Conservation (phyloP, 1,284 basidiomycete species). For the Ceratobasidium sp. region DNA sequence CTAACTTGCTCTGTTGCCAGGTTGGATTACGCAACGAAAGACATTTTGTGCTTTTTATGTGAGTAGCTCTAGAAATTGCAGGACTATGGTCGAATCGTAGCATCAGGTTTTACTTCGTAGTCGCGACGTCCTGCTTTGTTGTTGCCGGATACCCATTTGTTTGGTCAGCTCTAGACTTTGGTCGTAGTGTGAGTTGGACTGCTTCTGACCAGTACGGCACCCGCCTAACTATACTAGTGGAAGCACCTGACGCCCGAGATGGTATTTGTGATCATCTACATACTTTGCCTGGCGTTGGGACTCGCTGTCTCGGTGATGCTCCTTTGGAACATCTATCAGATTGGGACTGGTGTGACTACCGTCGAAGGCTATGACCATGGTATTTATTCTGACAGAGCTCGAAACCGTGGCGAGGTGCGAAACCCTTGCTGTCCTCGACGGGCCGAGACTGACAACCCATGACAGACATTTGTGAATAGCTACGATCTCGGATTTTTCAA, state of each 20-base stretch:
- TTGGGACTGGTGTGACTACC: slow-evolving; percentile 83
- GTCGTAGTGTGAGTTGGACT: slow-evolving; percentile 41
- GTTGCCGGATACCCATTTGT: slow-evolving; percentile 65
- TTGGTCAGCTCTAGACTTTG: slow-evolving; percentile 64
- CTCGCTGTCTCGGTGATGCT: slow-evolving; percentile 84
- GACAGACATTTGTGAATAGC: slow-evolving; percentile 82
- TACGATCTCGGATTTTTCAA: slow-evolving; percentile 82
- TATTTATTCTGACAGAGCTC: slow-evolving; percentile 75
- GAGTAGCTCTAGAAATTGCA: slow-evolving; percentile 44
- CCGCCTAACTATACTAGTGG: slow-evolving; percentile 59
- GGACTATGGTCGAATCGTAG: slow-evolving; percentile 39
- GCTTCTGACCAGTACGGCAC: slow-evolving; percentile 9
- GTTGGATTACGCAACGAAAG: slow-evolving; percentile 94
- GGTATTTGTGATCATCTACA: slow-evolving; percentile 74
- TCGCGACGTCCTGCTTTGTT: slow-evolving; percentile 65
- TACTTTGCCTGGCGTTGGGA: slow-evolving; percentile 77
- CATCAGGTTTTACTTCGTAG: slow-evolving; percentile 68
- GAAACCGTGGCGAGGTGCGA: slow-evolving; percentile 70
- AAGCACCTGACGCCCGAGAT: slow-evolving; percentile 68
- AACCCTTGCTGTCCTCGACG: slow-evolving; percentile 51
- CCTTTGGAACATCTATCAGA: slow-evolving; percentile 78
- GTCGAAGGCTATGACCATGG: slow-evolving; percentile 92
- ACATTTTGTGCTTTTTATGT: slow-evolving; percentile 96
- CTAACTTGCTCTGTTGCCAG: slow-evolving; percentile 41
- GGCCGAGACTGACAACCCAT: background rate